phyloP scores from a whole-genome alignment of 805 yeast genomes.

The Saitoella complicata region DNA sequence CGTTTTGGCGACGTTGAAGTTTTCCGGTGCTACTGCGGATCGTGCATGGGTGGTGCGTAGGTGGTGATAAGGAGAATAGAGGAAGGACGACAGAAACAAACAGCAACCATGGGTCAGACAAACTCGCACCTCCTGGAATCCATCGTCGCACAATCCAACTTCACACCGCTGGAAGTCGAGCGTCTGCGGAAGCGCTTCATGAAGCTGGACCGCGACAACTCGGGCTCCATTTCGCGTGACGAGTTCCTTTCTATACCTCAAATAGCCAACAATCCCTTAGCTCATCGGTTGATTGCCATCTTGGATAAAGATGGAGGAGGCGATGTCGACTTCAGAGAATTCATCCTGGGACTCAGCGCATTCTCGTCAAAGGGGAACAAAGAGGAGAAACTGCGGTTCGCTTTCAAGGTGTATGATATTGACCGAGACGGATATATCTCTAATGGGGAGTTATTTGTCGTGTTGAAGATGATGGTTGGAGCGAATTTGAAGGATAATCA shows the following conservation, averaged over 20 bases:
- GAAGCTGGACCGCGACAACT: slow-evolving; percentile 85
- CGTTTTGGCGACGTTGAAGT: no score
- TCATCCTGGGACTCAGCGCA: slow-evolving; percentile 69
- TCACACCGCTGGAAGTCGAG: slow-evolving; percentile 82
- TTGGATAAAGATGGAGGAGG: slow-evolving; percentile 90
- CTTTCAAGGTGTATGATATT: slow-evolving; percentile 86
- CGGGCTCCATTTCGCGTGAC: slow-evolving; percentile 78
- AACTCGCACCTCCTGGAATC: slow-evolving; percentile 49
- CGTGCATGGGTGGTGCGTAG: no score
- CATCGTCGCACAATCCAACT: slow-evolving; percentile 66
- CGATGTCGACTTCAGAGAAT: slow-evolving; percentile 88
- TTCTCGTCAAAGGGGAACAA: slow-evolving; percentile 72
- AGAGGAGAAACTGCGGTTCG: slow-evolving; percentile 71
- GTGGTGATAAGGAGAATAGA: no score
- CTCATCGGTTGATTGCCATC: slow-evolving; percentile 77
- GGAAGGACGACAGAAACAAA: not conserved
- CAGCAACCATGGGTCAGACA: slow-evolving; percentile 36
- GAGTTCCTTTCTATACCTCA: slow-evolving; percentile 92
- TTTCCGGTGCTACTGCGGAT: no score
- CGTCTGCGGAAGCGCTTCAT: slow-evolving; percentile 81
- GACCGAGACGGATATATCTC: slow-evolving; percentile 91
- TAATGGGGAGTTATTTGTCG: slow-evolving; percentile 85
- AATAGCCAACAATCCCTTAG: slow-evolving; percentile 76
- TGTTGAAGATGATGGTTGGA: slow-evolving; percentile 94
- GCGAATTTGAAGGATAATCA: slow-evolving; percentile 71